Conservation (phyloP, 1,139 yeast genomes). For the Scheffersomyces parashehatae region DNA sequence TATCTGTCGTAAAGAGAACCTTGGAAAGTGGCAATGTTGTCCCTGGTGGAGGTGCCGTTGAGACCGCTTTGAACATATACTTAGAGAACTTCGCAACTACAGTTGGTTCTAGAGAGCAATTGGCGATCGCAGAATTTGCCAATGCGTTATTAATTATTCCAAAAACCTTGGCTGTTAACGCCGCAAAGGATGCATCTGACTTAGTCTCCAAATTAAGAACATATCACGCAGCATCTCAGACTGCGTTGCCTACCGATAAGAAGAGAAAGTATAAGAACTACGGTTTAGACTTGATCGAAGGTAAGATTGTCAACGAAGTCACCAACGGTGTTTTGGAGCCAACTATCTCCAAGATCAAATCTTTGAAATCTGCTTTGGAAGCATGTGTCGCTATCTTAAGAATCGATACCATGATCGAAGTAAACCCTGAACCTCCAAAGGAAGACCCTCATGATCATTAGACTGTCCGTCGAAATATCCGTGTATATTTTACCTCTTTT, state of each 20-base stretch:
- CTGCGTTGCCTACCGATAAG: conserved; percentile 74
- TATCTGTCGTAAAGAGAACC: conserved; percentile 93
- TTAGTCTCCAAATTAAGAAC: conserved; percentile 93
- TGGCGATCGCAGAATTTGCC: conserved; percentile 98
- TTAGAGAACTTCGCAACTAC: conserved; percentile 97
- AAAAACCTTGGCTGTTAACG: conserved; percentile 94
- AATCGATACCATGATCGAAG: conserved; percentile 97
- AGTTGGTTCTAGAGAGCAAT: conserved; percentile 95
- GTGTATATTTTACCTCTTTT: no score
- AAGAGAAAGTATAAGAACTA: conserved; percentile 88
- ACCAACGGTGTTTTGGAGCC: conserved; percentile 93
- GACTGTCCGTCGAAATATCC: not conserved
- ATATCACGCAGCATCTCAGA: conserved; percentile 94
- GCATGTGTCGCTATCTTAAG: conserved; percentile 97
- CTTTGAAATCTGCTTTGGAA: conserved; percentile 93
- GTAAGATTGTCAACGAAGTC: conserved; percentile 86
- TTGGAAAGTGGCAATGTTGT: conserved; percentile 93
- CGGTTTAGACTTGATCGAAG: conserved; percentile 89
- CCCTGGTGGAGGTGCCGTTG: conserved; percentile 99
- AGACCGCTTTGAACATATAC: conserved; percentile 90
- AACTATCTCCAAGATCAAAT: conserved; percentile 86
- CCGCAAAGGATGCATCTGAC: conserved; percentile 96
- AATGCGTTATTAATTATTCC: conserved; percentile 87
- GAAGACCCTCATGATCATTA: conserved; percentile 83
- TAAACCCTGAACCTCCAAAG: conserved; percentile 91